A percentile compares a stretch with the other conserved stretches of the same genome.
Conservation (phyloP, 2,329 filamentous ascomycete species). For the Phialophora chinensis region DNA sequence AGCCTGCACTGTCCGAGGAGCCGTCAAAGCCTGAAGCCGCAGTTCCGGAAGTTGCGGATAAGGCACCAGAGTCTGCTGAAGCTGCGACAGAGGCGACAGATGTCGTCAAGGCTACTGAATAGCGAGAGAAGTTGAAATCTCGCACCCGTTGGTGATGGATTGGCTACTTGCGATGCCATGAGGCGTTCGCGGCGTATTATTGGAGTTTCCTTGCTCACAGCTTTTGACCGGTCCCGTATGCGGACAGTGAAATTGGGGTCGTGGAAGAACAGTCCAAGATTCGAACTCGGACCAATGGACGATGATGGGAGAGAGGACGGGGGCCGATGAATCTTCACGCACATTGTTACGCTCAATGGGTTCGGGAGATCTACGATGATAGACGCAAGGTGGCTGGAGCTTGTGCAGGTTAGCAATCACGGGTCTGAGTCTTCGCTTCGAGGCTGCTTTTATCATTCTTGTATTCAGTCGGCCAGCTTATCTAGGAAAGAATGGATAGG, state of each 20-base stretch:
- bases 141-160: background rate
- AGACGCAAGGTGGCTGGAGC: slow-evolving; percentile 1
- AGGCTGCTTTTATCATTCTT: slow-evolving; percentile 12
- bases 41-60: slow-evolving; percentile 34
- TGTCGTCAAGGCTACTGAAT: slow-evolving; percentile 37
- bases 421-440: background rate
- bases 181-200: slow-evolving; percentile 12
- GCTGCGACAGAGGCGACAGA: slow-evolving; percentile 37
- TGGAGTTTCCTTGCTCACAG: background rate
- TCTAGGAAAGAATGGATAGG: slow-evolving; percentile 17
- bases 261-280: background rate
- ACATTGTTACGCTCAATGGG: slow-evolving; percentile 16
- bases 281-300: background rate
- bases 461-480: slow-evolving; percentile 13
- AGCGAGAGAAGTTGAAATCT: slow-evolving; percentile 1
- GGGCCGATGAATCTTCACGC: background rate
- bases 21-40: slow-evolving; percentile 23
- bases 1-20: slow-evolving; percentile 21
- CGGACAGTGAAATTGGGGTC: background rate
- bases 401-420: background rate
- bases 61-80: slow-evolving; percentile 36
- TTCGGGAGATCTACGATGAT: background rate
- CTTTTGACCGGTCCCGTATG: slow-evolving; percentile 1
- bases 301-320: background rate
- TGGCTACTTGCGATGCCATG: slow-evolving; percentile 8